Evolutionary conservation across 2,329 filamentous ascomycete species (phyloP), one percentile per base, ranked within the genome.

Genomic region (Trichoderma cornu-damae): DNA sequence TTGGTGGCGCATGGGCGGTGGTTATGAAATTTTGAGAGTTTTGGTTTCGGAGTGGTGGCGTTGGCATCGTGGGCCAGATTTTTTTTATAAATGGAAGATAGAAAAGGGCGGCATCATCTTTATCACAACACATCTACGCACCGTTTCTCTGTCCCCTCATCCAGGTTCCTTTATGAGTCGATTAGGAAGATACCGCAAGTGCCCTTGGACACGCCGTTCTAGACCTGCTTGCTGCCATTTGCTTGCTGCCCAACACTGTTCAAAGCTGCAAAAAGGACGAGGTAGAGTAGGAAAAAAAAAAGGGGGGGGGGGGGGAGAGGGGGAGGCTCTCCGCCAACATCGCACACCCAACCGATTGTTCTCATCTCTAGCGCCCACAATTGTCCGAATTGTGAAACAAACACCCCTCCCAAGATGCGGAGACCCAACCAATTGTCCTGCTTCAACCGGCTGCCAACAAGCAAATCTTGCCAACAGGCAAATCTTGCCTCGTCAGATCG

Each of bases 401-500:
- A 43, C 50, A 43, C 35, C 26, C 49, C 38, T 16, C 37, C 26
- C 40, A 52, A 14, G 44, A 26, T 56, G 53, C 43, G 53, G 53
- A 35, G 53, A 42, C 16, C 6, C 53, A 49, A 35, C 53, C 43
- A 56, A 49, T 56, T 42, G 34, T 47, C n/a, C 32, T 37, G 32
- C 42, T n/a, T 32, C 38, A 32, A 26, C 30, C 18, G 22, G 26
- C 18, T 24, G n/a, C 9, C 43, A 28, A 47, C 20, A 22, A 30
- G 51, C 51, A 37, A 46, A 51, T 51, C 48, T 40, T 22, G 26
- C 16, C 49, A 22, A 8, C 18, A 22, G 24, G 51, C 51, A 37
- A 46, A 51, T 51, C 48, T 40, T 22, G 26, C 16, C 49, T 32
- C n/a, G 9, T 9, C 18, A 16, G 12, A 22, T 42, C 20, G 18